A percentile compares a stretch with the other conserved stretches of the same genome.
phyloP scores from a whole-genome alignment of 2,329 filamentous ascomycete species.

The Paecilomyces variotii region DNA sequence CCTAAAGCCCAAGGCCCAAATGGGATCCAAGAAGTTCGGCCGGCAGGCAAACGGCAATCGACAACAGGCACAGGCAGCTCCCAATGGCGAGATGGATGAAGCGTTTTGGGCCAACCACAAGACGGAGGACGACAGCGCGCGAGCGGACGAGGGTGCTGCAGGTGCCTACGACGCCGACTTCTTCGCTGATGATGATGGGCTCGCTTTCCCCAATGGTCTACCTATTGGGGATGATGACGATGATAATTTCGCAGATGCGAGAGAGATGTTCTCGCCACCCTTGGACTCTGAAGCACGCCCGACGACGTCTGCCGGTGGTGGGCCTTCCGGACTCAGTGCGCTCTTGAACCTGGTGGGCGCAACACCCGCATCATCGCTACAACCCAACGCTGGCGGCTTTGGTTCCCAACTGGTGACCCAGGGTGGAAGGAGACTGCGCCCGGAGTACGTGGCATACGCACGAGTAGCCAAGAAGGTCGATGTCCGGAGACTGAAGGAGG shows the following conservation, averaged over 20 bases:
- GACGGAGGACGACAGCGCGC: conserved; percentile 45
- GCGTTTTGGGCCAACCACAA: conserved; percentile 76
- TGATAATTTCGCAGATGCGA: conserved; percentile 43
- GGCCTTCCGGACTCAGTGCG: conserved; percentile 29
- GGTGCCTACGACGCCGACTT: conserved; percentile 96
- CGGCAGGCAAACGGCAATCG: conserved; percentile 23
- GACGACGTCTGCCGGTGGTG: conserved; percentile 24
- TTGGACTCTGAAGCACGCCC: conserved; percentile 22
- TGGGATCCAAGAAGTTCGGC: conserved; percentile 58
- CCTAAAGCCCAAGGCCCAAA: conserved; percentile 83
- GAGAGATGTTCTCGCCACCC: conserved; percentile 40
- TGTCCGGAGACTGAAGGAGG: conserved; percentile 55
- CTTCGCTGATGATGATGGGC: conserved; percentile 66
- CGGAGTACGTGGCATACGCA: conserved; percentile 60
- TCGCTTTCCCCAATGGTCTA: conserved; percentile 39
- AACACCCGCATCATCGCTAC: conserved; percentile 32
- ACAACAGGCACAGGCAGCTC: conserved; percentile 46
- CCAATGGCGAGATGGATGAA: conserved; percentile 79
- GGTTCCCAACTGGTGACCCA: conserved; percentile 57
- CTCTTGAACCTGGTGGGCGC: conserved; percentile 36
- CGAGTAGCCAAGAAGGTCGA: conserved; percentile 61
- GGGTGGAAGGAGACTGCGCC: conserved; percentile 48
- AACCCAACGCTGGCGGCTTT: conserved; percentile 44
- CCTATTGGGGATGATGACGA: conserved; percentile 40
- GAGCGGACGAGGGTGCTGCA: conserved; percentile 48